A percentile compares a stretch with the other conserved stretches of the same genome.
These are phyloP conservation scores for Sphaerulina vaccinii DNA, from an alignment of 2,329 filamentous ascomycete species.

Conservation along the genomic window DNA sequence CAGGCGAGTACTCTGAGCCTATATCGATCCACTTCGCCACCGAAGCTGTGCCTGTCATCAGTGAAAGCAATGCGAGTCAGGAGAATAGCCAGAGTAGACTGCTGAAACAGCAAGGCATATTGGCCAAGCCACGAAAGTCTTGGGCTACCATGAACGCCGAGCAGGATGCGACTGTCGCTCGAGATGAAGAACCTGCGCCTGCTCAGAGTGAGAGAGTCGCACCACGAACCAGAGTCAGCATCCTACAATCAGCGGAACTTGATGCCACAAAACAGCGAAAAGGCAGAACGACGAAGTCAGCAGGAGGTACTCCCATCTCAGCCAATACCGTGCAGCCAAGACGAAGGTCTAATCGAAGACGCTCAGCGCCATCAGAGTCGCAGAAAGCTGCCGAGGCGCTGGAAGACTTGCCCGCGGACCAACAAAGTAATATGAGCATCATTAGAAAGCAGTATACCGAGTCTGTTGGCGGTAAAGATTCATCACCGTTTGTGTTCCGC, in stretches of 20 bases:
- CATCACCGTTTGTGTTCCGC: slow-evolving; percentile 33
- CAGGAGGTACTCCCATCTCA: slow-evolving; percentile 9
- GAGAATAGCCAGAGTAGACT: slow-evolving; percentile 17
- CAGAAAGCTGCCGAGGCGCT: slow-evolving; percentile 7
- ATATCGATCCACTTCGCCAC: not conserved
- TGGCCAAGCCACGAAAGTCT: slow-evolving; percentile 18
- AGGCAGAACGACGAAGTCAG: slow-evolving; percentile 16
- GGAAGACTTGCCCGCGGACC: slow-evolving; percentile 3
- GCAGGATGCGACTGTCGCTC: not conserved
- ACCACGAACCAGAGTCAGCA: not conserved
- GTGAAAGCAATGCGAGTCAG: not conserved
- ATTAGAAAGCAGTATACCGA: slow-evolving; percentile 15
- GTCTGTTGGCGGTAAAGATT: slow-evolving; percentile 13
- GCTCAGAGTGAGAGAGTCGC: not conserved
- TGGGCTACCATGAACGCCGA: slow-evolving; percentile 16
- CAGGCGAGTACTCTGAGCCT: slow-evolving; percentile 1
- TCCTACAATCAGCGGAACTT: slow-evolving; percentile 1
- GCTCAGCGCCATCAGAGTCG: slow-evolving; percentile 21
- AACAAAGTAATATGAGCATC: slow-evolving; percentile 6
- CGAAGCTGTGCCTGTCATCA: not conserved
- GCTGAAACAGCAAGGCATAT: slow-evolving; percentile 14
- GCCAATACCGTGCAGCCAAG: not conserved
- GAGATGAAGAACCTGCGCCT: not conserved
- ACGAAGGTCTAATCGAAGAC: slow-evolving; percentile 13
- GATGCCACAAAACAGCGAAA: slow-evolving; percentile 1